These are phyloP conservation scores for Lactarius akahatsu DNA, from an alignment of 768 basidiomycete genomes.

Conservation along the genomic window DNA sequence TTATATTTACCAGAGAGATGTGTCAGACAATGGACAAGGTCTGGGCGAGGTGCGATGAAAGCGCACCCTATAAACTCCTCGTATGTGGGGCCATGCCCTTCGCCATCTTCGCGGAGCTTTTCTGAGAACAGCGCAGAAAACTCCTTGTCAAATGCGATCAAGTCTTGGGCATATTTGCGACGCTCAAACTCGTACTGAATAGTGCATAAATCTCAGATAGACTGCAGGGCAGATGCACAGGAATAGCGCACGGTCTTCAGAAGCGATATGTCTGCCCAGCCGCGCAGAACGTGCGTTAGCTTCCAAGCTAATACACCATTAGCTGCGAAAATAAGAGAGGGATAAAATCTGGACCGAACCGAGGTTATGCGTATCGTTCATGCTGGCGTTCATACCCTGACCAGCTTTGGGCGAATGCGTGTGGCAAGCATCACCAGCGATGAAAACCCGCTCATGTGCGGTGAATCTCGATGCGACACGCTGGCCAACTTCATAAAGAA, in stretches of 20 bases:
- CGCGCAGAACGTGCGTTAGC: slow-evolving; percentile 48
- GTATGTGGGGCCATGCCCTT: slow-evolving; percentile 48
- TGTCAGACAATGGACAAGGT: neutral
- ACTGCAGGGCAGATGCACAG: neutral
- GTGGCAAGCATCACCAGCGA: slow-evolving; percentile 56
- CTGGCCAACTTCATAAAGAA: slow-evolving; percentile 46
- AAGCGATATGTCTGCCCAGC: slow-evolving; percentile 46
- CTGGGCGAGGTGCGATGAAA: neutral
- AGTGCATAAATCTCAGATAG: neutral
- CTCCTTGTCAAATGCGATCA: slow-evolving; percentile 54
- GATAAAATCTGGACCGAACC: slow-evolving; percentile 29
- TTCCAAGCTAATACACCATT: slow-evolving; percentile 46
- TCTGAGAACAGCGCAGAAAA: slow-evolving; percentile 54
- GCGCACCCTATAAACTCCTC: slow-evolving; percentile 47
- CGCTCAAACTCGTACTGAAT: slow-evolving; percentile 53
- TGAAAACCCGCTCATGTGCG: slow-evolving; percentile 49
- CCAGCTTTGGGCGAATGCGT: slow-evolving; percentile 48
- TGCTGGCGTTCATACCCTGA: slow-evolving; percentile 55
- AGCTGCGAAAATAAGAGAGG: slow-evolving; percentile 1
- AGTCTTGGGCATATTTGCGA: slow-evolving; percentile 51
- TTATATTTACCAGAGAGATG: neutral
- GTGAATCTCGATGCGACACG: slow-evolving; percentile 54
- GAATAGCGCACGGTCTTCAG: slow-evolving; percentile 44
- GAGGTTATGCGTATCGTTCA: slow-evolving; percentile 56
- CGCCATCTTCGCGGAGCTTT: slow-evolving; percentile 44